phyloP scores from a whole-genome alignment of 2,329 filamentous ascomycete species.

The Xylariaceae sp. region DNA sequence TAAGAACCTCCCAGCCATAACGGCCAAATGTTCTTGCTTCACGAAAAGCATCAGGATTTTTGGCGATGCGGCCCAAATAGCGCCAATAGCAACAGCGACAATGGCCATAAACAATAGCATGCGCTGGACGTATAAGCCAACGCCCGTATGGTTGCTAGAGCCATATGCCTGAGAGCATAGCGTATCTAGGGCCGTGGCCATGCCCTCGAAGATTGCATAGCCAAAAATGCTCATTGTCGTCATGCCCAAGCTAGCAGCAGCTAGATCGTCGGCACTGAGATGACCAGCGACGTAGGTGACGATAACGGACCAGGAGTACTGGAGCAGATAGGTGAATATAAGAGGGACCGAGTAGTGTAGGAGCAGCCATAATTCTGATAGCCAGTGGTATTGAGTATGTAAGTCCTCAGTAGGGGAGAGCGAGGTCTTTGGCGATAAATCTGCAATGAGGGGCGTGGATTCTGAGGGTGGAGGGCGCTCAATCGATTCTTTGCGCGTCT shows the following conservation, averaged over 20 bases:
- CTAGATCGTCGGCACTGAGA: slow-evolving; percentile 58
- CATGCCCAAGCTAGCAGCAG: slow-evolving; percentile 57
- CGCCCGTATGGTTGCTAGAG: slow-evolving; percentile 53
- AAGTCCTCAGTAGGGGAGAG: slow-evolving; percentile 10
- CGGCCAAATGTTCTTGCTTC: slow-evolving; percentile 54
- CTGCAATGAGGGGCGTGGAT: slow-evolving; percentile 32
- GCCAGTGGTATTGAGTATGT: slow-evolving; percentile 25
- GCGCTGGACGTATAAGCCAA: slow-evolving; percentile 60
- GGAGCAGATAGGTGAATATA: slow-evolving; percentile 59
- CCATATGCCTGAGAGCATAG: slow-evolving; percentile 60
- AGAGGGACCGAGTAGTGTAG: slow-evolving; percentile 54
- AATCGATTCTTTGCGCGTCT: not conserved
- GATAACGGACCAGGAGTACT: slow-evolving; percentile 59
- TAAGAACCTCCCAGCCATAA: slow-evolving; percentile 57
- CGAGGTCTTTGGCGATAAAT: slow-evolving; percentile 14
- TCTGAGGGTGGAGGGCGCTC: slow-evolving; percentile 21
- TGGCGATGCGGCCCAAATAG: slow-evolving; percentile 56
- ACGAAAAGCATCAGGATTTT: slow-evolving; percentile 54
- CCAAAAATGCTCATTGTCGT: slow-evolving; percentile 63
- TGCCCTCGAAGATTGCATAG: slow-evolving; percentile 57
- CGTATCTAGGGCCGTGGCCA: slow-evolving; percentile 59
- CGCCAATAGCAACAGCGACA: slow-evolving; percentile 54
- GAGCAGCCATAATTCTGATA: slow-evolving; percentile 39
- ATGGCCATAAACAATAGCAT: slow-evolving; percentile 58
- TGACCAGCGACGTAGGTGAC: slow-evolving; percentile 60